These are phyloP conservation scores for Hypoxylon sp. DNA, from an alignment of 2,329 filamentous ascomycete genomes.

Conservation along the genomic window DNA sequence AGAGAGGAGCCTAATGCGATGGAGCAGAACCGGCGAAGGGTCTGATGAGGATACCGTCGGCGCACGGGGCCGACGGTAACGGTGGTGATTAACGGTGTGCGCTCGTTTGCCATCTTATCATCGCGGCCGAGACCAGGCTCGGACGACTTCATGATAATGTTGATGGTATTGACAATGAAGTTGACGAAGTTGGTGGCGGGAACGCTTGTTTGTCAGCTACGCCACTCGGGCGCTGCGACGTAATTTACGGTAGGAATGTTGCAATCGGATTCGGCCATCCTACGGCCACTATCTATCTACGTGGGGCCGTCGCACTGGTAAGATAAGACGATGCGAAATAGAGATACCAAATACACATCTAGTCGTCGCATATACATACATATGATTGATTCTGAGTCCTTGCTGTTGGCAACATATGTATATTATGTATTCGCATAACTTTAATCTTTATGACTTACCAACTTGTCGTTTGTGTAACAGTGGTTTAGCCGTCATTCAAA, in stretches of 20 bases:
- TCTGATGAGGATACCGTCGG: constrained; percentile 71
- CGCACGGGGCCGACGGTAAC: constrained; percentile 69
- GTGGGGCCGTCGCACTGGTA: constrained; percentile 22
- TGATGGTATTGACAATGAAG: not conserved
- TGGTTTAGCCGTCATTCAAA: too few species aligned
- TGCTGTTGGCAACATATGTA: not conserved
- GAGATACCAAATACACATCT: not conserved
- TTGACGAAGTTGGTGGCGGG: constrained; percentile 11
- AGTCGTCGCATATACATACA: constrained; percentile 4
- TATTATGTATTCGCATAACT: too few species aligned
- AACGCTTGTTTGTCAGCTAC: constrained; percentile 5
- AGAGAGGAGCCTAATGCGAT: constrained; percentile 70
- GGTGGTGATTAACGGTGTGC: constrained; percentile 76
- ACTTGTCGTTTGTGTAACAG: not conserved
- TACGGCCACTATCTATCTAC: constrained; percentile 26
- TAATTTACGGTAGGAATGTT: constrained; percentile 38
- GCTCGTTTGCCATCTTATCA: constrained; percentile 66
- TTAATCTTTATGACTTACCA: not conserved
- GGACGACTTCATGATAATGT: constrained; percentile 29
- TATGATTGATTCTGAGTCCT: not conserved
- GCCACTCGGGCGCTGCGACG: constrained; percentile 33
- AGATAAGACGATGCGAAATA: constrained; percentile 9
- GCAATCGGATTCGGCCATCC: constrained; percentile 38
- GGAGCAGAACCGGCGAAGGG: constrained; percentile 76
- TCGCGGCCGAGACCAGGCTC: constrained; percentile 34